phyloP scores from a whole-genome alignment of 768 basidiomycete genomes.

The Podaxis sp. region DNA sequence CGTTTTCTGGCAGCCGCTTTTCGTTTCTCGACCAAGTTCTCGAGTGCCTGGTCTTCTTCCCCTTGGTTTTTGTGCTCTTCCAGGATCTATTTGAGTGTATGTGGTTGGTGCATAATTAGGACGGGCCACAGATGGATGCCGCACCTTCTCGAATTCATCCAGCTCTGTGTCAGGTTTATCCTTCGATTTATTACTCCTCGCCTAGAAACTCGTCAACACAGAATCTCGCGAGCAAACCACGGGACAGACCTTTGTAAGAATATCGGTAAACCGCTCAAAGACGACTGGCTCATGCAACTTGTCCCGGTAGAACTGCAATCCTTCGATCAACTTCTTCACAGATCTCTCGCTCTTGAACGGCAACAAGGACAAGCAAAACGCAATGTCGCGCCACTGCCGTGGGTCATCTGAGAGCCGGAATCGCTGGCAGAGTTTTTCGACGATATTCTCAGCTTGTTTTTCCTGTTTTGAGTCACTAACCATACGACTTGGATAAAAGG shows the following conservation, averaged over 20 bases:
- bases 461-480: slow-evolving; percentile 46
- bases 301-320: slow-evolving; percentile 88
- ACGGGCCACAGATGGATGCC: slow-evolving; percentile 9
- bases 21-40: slow-evolving; percentile 81
- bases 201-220: slow-evolving; percentile 36
- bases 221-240: background rate
- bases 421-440: slow-evolving; percentile 96
- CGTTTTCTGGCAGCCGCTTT: slow-evolving; percentile 74
- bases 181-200: slow-evolving; percentile 85
- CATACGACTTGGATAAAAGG: background rate
- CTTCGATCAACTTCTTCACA: slow-evolving; percentile 94
- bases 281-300: slow-evolving; percentile 89
- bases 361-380: slow-evolving; percentile 88
- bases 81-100: slow-evolving; percentile 54
- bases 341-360: slow-evolving; percentile 98
- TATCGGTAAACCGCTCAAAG: slow-evolving; percentile 80
- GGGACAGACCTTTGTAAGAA: slow-evolving; percentile 74
- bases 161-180: slow-evolving; percentile 92
- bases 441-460: slow-evolving; percentile 96
- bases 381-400: slow-evolving; percentile 96
- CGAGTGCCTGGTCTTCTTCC: slow-evolving; percentile 86
- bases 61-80: slow-evolving; percentile 82
- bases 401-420: slow-evolving; percentile 86
- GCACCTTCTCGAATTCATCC: slow-evolving; percentile 88
- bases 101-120: background rate